A percentile compares a stretch with the other conserved stretches of the same genome.
These are phyloP conservation scores for Phylloporus rhodoxanthus DNA, from an alignment of 768 basidiomycete species.

Conservation along the genomic window DNA sequence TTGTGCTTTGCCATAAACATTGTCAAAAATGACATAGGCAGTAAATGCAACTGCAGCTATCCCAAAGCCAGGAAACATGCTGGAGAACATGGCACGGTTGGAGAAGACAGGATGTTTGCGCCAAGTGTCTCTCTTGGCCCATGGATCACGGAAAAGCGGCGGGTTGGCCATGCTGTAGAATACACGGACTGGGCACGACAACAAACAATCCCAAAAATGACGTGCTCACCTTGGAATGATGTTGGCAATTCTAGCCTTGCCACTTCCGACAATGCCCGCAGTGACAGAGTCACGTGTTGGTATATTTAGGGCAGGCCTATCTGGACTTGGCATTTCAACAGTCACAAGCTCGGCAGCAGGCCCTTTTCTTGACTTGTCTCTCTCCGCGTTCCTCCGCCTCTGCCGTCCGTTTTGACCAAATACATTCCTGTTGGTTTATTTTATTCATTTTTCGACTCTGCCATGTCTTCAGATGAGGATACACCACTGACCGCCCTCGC, in stretches of 20 bases:
- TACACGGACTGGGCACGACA: conserved; percentile 9
- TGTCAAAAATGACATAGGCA: conserved; percentile 83
- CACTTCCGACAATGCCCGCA: conserved; percentile 1
- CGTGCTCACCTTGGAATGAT: conserved; percentile 16
- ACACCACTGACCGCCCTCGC: conserved; percentile 38
- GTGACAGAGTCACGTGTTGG: conserved; percentile 19
- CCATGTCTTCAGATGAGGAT: conserved; percentile 59
- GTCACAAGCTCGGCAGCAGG: conserved; percentile 18
- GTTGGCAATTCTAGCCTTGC: not conserved
- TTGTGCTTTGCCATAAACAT: conserved; percentile 45
- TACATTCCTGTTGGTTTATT: conserved; percentile 3
- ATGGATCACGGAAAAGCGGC: conserved; percentile 86
- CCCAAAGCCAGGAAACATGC: conserved; percentile 91
- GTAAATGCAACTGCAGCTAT: conserved; percentile 90
- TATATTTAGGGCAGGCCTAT: conserved; percentile 53
- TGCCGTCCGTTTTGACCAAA: conserved; percentile 4
- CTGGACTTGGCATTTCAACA: conserved; percentile 35
- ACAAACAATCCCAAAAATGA: not conserved
- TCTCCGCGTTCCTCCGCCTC: conserved; percentile 23
- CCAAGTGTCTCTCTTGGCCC: conserved; percentile 93
- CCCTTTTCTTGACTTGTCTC: conserved; percentile 28
- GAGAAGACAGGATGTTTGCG: conserved; percentile 85
- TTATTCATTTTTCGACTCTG: conserved; percentile 24
- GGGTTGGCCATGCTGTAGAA: conserved; percentile 49
- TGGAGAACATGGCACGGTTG: conserved; percentile 81